phyloP scores from a whole-genome alignment of 345 rosid genomes.

The Eutrema yunnanense region DNA sequence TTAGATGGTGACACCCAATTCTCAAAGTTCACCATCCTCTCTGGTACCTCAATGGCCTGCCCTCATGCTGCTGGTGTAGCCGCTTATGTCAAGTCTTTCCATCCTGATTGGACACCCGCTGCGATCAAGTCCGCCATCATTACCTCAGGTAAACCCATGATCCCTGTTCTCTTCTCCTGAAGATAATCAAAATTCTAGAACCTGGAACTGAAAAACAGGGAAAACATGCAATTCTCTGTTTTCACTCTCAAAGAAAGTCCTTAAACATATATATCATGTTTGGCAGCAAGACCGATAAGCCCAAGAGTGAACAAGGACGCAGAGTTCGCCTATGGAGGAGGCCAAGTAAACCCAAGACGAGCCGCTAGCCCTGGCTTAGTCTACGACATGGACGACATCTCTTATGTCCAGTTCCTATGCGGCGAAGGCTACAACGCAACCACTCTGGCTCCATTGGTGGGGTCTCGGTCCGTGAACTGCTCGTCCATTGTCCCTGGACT shows the following conservation, averaged over 20 bases:
- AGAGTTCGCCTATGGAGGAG: constrained; percentile 81
- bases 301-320: constrained; percentile 44
- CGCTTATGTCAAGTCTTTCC: constrained; percentile 89
- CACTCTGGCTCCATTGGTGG: constrained; percentile 43
- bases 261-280: neutral
- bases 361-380: constrained; percentile 68
- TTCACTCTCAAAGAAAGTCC: neutral
- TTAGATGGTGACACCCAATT: constrained; percentile 69
- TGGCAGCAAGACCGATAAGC: constrained; percentile 66
- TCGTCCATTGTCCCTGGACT: constrained; percentile 61
- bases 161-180: neutral
- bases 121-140: constrained; percentile 88
- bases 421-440: constrained; percentile 66
- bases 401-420: constrained; percentile 79
- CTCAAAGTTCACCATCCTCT: constrained; percentile 65
- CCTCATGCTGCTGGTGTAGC: constrained; percentile 82
- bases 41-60: constrained; percentile 94
- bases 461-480: constrained; percentile 50
- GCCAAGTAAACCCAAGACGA: constrained; percentile 63
- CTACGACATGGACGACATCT: constrained; percentile 65
- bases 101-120: constrained; percentile 72
- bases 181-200: neutral
- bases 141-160: constrained; percentile 55
- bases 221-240: neutral
- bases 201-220: neutral